phyloP scores from a whole-genome alignment of 1,139 yeast genomes.

The Hyphopichia wangnamkhiaoensis region DNA sequence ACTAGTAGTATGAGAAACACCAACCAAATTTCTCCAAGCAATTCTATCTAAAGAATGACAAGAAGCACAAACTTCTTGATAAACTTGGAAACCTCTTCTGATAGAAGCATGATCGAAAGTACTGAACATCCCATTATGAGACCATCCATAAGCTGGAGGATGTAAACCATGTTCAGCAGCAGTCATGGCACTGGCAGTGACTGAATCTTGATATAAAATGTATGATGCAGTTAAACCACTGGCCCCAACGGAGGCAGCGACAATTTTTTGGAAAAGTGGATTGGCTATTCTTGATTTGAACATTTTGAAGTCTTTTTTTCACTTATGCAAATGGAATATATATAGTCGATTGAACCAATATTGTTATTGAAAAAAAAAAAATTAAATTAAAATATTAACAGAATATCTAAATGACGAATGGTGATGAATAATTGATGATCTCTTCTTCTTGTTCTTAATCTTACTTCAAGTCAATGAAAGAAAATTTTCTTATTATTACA shows the following conservation, averaged over 20 bases:
- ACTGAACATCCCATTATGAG: constrained; percentile 89
- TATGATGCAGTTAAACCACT: constrained; percentile 74
- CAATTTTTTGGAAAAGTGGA: constrained; percentile 53
- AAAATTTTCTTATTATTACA: too few relatives aligned
- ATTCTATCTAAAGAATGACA: constrained; percentile 97
- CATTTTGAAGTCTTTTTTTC: constrained; percentile 21
- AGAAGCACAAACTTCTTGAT: constrained; percentile 98
- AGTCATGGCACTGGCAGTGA: constrained; percentile 94
- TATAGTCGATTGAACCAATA: background rate
- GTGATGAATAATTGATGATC: too few relatives aligned
- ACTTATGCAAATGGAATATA: constrained; percentile 1
- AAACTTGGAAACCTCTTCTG: constrained; percentile 99
- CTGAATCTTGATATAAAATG: constrained; percentile 74
- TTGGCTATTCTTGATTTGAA: constrained; percentile 29
- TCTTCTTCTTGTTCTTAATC: background rate
- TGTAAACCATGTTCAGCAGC: constrained; percentile 99
- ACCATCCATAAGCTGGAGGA: constrained; percentile 91
- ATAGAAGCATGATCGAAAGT: constrained; percentile 95
- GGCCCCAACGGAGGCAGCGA: constrained; percentile 66
- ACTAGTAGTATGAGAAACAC: constrained; percentile 87
- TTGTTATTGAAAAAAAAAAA: too few relatives aligned
- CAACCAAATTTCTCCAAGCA: constrained; percentile 98
- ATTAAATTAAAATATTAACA: too few relatives aligned
- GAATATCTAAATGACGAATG: background rate
- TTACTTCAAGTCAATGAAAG: too few relatives aligned